Evolutionary conservation across 2,329 filamentous ascomycete genomes (phyloP), one percentile per base, ranked within the genome.

Genomic region (Cladophialophora yegresii): DNA sequence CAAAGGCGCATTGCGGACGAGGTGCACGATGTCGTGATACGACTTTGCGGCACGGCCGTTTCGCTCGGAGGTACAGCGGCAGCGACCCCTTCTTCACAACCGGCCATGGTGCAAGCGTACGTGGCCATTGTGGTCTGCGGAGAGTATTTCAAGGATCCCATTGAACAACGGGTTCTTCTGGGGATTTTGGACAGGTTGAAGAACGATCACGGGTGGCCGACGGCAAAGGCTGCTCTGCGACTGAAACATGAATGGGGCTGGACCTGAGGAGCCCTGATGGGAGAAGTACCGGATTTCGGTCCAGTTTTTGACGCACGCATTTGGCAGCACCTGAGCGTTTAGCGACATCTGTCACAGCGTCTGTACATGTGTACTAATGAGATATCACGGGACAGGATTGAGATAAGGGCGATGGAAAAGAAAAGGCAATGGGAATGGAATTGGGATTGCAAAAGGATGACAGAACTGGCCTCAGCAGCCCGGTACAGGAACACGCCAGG

Each of bases 1-100:
- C 61, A 63, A 26, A 50, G 57, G 26, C 62, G 60, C 10, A 30
- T 71, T 49, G 62, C 58, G 22, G 66, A 74, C 47, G 69, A 79
- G 66, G 67, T 75, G 67, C 61, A 75, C 72, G 64, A 75, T 72
- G 62, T 84, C 32, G 79, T 88, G 2, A 76, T 83, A 16, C 76
- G 80, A 26, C 74, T 88, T 1, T 87, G 85, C 68, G 86, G 86
- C 1, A 86, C 87, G 40, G 85, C 83, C 0, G 72, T 83, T 10
- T 82, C 81, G 16, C 75, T 88, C 1, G 87, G 85, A 68, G 86
- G 86, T 1, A 86, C 87, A 36, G 84, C 83, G 0, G 72, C 83
- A 10, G 82, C 81, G 30, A 87, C 87, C 71, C 77, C 81, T 45
- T 80, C 79, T 72, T 84, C 81, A 1, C 82, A 85, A 28, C 84